Conservation (phyloP, 2,329 filamentous ascomycete species). For the Colletotrichum agaves region DNA sequence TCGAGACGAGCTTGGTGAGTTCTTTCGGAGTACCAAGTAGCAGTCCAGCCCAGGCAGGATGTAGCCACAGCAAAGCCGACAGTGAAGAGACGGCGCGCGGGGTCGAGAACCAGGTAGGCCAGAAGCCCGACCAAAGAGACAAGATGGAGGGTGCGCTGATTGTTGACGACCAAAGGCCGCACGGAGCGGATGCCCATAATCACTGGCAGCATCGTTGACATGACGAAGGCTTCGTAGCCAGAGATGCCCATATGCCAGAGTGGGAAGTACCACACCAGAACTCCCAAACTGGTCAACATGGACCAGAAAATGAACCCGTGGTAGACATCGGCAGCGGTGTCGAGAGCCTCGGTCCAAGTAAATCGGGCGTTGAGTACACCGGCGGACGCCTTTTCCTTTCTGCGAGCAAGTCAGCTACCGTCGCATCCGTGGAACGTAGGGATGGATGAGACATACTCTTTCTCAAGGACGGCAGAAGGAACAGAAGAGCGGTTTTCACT, state of each 20-base stretch:
- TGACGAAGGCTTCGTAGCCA: constrained; percentile 90
- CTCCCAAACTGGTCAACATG: constrained; percentile 86
- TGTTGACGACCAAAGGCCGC: constrained; percentile 73
- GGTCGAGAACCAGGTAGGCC: constrained; percentile 80
- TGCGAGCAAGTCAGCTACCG: constrained; percentile 47
- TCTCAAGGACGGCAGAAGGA: constrained; percentile 68
- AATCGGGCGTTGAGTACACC: constrained; percentile 78
- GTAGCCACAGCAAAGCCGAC: constrained; percentile 85
- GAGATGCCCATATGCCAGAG: constrained; percentile 99
- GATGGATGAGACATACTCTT: constrained; percentile 70
- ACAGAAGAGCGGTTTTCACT: constrained; percentile 61
- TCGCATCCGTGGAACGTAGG: not conserved
- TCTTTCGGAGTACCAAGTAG: constrained; percentile 82
- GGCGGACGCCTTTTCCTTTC: constrained; percentile 79
- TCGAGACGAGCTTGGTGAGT: constrained; percentile 81
- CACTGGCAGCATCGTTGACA: constrained; percentile 84
- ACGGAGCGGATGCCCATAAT: constrained; percentile 78
- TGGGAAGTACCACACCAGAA: constrained; percentile 97
- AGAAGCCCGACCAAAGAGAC: constrained; percentile 81
- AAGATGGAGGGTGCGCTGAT: constrained; percentile 78
- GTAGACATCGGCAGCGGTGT: constrained; percentile 89
- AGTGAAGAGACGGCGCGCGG: constrained; percentile 80
- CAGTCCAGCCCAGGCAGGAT: constrained; percentile 85
- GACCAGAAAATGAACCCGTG: constrained; percentile 98
- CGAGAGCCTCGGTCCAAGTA: constrained; percentile 77